phyloP scores from a whole-genome alignment of 2,329 filamentous ascomycete species.

The Fusarium burgessii region DNA sequence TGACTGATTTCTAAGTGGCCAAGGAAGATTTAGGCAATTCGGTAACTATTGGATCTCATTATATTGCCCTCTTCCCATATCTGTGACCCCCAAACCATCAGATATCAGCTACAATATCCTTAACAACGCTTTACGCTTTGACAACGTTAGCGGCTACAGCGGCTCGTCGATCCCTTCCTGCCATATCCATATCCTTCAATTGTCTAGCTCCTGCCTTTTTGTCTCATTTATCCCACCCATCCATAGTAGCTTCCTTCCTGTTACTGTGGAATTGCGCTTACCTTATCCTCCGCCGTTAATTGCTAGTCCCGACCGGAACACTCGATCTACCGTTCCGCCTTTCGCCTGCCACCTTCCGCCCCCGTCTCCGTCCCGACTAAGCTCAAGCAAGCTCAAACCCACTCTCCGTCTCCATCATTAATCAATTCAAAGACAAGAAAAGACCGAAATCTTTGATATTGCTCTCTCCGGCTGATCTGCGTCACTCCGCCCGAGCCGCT shows the following conservation, averaged over 20 bases:
- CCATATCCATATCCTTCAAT: constrained; percentile 13
- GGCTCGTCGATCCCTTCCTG: constrained; percentile 36
- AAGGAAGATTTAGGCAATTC: constrained; percentile 11
- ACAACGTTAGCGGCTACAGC: constrained; percentile 27
- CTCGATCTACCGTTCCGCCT: constrained; percentile 35
- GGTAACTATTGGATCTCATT: neutral
- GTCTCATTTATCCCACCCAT: constrained; percentile 18
- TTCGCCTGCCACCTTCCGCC: constrained; percentile 25
- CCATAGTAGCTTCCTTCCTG: constrained; percentile 3
- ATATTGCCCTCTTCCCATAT: neutral
- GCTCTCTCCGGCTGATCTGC: constrained; percentile 4
- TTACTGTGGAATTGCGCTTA: neutral
- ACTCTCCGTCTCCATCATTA: constrained; percentile 31
- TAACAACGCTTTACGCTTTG: constrained; percentile 3
- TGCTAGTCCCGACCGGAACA: constrained; percentile 33
- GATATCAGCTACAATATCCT: neutral
- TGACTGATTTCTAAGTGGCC: constrained; percentile 2
- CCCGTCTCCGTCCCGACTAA: constrained; percentile 34
- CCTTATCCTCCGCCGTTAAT: constrained; percentile 3
- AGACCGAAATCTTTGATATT: constrained; percentile 9
- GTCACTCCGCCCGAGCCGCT: constrained; percentile 13
- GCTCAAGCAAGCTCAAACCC: constrained; percentile 26
- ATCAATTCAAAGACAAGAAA: constrained; percentile 20
- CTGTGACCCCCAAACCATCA: constrained; percentile 4
- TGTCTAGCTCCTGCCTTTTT: constrained; percentile 4